Base-by-base conservation (phyloP, 257 asterid genomes). In the Plectranthus barbatus region DNA sequence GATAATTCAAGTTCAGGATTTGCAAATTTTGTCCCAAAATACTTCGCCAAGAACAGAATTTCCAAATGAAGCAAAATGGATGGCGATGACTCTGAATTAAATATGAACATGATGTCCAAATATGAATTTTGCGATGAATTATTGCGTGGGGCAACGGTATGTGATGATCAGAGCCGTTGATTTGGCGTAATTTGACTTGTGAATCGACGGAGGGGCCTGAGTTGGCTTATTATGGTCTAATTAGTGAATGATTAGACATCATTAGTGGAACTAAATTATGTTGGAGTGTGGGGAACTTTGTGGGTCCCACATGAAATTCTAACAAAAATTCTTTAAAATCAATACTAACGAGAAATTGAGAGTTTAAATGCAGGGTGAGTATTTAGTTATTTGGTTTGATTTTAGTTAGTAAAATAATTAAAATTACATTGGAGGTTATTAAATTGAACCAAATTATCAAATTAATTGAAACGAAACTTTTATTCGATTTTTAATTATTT, bases 131-230 rank as follows among this genome's bases (percentile, higher is more conserved):
- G 23, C 21, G 26, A 46, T 37, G 44, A 44, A 46, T 59, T 31
- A 31, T 72, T 24, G 61, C 61, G 71, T 46, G n/a, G n/a, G n/a
- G n/a, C n/a, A n/a, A n/a, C 31, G 26, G 19, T 42, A 37, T 56
- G 36, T 26, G 1, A 10, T 5, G 56, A 73, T 61, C 62, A 46
- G 62, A 9, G 29, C 78, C 78, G 70, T 73, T 20, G 55, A 14
- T 51, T 52, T 52, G 41, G 31, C 12, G 41, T 64, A 6, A 3
- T 24, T 70, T 70, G 70, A 62, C 60, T 46, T 40, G 10, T 15
- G n/a, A 39, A 71, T 71, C 71, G 7, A 71, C 67, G 76, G 76
- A 47, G n/a, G 2, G 31, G 31, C 5, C 31, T 26, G 2, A n/a
- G n/a, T n/a, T n/a, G n/a, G n/a, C n/a, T n/a, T n/a, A n/a, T n/a